These are phyloP conservation scores for Dothideomycetes sp. DNA, from an alignment of 2,329 filamentous ascomycete species.

Conservation along the genomic window DNA sequence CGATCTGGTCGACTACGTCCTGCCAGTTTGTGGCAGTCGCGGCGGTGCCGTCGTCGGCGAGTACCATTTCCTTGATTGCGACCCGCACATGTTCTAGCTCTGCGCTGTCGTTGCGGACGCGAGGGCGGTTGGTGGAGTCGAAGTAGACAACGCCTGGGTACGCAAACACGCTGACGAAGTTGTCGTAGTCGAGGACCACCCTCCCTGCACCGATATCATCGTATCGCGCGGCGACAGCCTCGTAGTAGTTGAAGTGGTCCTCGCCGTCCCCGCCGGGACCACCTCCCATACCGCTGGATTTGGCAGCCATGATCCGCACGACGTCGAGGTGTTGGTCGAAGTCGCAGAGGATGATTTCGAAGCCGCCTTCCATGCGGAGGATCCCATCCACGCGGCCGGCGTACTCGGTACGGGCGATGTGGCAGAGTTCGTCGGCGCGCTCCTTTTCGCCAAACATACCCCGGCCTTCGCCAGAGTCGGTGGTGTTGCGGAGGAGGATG, in stretches of 20 bases:
- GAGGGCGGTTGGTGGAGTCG: conserved; percentile 22
- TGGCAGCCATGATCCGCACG: conserved; percentile 20
- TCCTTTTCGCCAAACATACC: conserved; percentile 33
- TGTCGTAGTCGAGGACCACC: conserved; percentile 36
- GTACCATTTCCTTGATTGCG: conserved; percentile 35
- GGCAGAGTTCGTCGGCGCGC: conserved; percentile 47
- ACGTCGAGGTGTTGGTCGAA: conserved; percentile 37
- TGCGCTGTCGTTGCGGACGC: conserved; percentile 25
- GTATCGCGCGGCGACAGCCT: conserved; percentile 31
- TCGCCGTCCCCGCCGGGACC: conserved; percentile 10
- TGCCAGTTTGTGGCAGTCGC: conserved; percentile 53
- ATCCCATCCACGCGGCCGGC: conserved; percentile 47
- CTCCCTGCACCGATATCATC: conserved; percentile 32
- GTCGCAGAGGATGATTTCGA: conserved; percentile 59
- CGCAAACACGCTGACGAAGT: conserved; percentile 37
- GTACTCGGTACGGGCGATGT: conserved; percentile 40
- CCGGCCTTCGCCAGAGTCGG: conserved; percentile 5
- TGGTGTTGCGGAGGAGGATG: conserved; percentile 34
- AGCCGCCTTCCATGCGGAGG: conserved; percentile 57
- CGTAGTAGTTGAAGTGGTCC: conserved; percentile 21
- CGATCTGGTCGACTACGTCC: conserved; percentile 52
- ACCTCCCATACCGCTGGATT: conserved; percentile 3
- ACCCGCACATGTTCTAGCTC: conserved; percentile 27
- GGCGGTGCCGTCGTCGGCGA: conserved; percentile 15
- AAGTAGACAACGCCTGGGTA: conserved; percentile 26